phyloP scores from a whole-genome alignment of 768 basidiomycete species.

The Lactarius tabidus region DNA sequence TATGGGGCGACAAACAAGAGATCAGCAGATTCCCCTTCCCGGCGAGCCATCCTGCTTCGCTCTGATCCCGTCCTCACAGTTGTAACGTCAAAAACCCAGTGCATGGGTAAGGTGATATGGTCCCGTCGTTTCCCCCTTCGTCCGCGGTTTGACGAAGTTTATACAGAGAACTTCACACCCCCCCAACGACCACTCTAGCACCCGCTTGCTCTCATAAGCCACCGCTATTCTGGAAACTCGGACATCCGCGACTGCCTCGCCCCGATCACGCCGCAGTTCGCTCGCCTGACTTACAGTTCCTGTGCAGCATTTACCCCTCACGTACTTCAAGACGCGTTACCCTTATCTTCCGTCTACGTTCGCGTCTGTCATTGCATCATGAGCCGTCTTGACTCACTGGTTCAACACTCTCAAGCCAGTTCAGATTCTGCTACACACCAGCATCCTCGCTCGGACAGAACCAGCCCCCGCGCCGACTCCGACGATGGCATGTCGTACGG shows the following conservation, averaged over 20 bases:
- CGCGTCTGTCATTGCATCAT: conserved; percentile 13
- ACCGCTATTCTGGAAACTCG: conserved; percentile 20
- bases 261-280: conserved; percentile 27
- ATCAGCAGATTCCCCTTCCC: conserved; percentile 27
- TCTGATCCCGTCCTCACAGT: conserved; percentile 22
- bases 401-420: conserved; percentile 18
- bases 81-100: conserved; percentile 24
- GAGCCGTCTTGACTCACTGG: conserved; percentile 24
- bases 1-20: conserved; percentile 25
- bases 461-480: conserved; percentile 20
- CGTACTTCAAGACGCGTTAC: conserved; percentile 18
- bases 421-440: conserved; percentile 19
- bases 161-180: conserved; percentile 19
- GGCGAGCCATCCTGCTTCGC: conserved; percentile 22
- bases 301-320: conserved; percentile 17
- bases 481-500: conserved; percentile 20
- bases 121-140: conserved; percentile 24
- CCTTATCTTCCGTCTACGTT: conserved; percentile 6
- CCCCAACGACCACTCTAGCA: conserved; percentile 10
- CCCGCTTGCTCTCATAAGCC: conserved; percentile 23
- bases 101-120: conserved; percentile 23
- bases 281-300: conserved; percentile 18
- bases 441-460: conserved; percentile 17
- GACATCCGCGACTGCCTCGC: conserved; percentile 22
- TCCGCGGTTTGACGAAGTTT: conserved; percentile 25